Evolutionary conservation across 495 filamentous ascomycete genomes (phyloP).

Genomic region (Pyrenopolyporus hunteri): DNA sequence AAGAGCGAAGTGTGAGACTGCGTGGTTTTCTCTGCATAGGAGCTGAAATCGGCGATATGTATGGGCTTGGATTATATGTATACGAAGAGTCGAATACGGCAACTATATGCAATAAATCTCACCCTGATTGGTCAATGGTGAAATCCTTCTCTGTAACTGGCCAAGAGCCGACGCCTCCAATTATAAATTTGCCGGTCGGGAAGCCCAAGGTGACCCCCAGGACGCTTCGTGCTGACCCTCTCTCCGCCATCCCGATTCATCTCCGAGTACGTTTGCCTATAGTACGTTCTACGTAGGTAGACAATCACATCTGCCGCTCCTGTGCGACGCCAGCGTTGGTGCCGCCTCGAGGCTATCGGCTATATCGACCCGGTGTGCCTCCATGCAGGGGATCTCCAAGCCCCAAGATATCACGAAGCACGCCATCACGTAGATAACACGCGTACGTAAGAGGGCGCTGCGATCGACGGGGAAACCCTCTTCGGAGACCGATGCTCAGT

Average conservation of each 20-base stretch:
- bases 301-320: constrained; percentile 24
- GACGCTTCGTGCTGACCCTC: not conserved
- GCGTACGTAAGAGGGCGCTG: constrained; percentile 10
- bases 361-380: constrained; percentile 21
- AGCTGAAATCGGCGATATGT: too few relatives aligned
- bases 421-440: constrained; percentile 20
- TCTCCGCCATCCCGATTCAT: constrained; percentile 24
- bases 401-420: constrained; percentile 8
- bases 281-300: not conserved
- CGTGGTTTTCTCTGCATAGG: not conserved
- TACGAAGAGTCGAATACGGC: not conserved
- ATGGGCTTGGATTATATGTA: not conserved
- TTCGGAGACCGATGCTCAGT: constrained; percentile 13
- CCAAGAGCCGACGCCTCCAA: constrained; percentile 25
- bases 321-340: constrained; percentile 9
- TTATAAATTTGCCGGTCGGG: constrained; percentile 29
- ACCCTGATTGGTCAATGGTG: constrained; percentile 1
- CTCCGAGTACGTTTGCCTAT: too few relatives aligned
- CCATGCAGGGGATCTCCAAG: constrained; percentile 3
- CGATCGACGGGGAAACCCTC: constrained; percentile 30
- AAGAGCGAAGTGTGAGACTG: not conserved
- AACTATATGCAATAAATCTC: constrained; percentile 1
- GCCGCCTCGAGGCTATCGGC: constrained; percentile 17
- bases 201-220: constrained; percentile 15
- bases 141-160: not conserved